Percentiles rank a stretch among this genome's conserved stretches.
These are phyloP conservation scores for Magnolia kwangsiensis DNA, from an alignment of 164 flowering plant genomes.

Conservation along the genomic window DNA sequence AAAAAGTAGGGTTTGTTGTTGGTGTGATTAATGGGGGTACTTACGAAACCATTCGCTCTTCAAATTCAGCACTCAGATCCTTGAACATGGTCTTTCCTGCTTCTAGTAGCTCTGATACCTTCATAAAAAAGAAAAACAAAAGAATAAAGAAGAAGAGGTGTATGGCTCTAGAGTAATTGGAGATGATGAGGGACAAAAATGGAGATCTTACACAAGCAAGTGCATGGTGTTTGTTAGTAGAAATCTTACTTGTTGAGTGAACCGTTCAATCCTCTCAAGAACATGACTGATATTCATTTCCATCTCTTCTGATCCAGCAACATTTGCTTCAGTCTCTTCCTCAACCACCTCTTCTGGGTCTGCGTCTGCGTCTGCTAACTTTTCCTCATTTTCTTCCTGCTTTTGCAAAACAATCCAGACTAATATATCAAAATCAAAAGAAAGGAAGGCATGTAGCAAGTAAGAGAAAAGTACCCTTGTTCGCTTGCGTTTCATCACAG, in stretches of 20 bases:
- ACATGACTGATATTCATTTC: constrained; percentile 45
- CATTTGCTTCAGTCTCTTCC: constrained; percentile 37
- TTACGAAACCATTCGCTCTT: constrained; percentile 68
- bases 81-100: constrained; percentile 65
- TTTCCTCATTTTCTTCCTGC: constrained; percentile 16
- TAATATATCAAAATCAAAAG: background rate
- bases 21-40: constrained; percentile 10
- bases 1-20: background rate
- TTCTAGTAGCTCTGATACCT: constrained; percentile 81
- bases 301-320: constrained; percentile 67
- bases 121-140: background rate
- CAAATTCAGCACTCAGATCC: constrained; percentile 67
- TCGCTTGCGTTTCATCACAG: constrained; percentile 8
- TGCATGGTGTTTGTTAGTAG: background rate
- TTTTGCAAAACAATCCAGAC: background rate
- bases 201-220: background rate
- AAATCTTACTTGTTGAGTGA: constrained; percentile 60
- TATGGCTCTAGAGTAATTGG: background rate
- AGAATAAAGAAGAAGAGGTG: background rate
- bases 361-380: constrained; percentile 23
- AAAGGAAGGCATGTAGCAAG: background rate
- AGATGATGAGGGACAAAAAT: background rate
- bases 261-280: constrained; percentile 65
- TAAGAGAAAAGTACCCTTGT: background rate
- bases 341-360: constrained; percentile 19